Evolutionary conservation across 2,329 filamentous ascomycete species (phyloP).

Genomic region (Leptographium procerum): DNA sequence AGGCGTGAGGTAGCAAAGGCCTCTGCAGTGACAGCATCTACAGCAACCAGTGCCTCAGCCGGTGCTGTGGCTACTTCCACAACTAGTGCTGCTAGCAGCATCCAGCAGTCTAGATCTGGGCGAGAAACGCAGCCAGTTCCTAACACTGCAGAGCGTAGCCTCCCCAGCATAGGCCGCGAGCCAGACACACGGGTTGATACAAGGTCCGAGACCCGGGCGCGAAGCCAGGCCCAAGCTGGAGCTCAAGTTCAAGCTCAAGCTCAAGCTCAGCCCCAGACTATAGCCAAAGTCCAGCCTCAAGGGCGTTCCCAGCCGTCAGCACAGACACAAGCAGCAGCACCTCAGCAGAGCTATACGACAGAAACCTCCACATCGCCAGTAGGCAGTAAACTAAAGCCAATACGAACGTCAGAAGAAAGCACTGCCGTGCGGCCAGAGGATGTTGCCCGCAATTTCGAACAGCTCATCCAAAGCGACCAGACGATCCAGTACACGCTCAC

Average conservation of each 20-base stretch:
- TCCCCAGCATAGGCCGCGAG: neutral
- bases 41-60: too few relatives aligned
- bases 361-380: constrained; percentile 40
- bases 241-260: too few relatives aligned
- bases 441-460: constrained; percentile 60
- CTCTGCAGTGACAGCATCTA: neutral
- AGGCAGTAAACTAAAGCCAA: constrained; percentile 38
- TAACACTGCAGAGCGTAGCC: neutral
- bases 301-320: neutral
- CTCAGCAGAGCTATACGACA: constrained; percentile 31
- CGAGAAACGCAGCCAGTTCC: neutral
- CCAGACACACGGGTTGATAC: neutral
- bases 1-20: constrained; percentile 1
- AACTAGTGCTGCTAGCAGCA: neutral
- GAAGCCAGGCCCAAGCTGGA: neutral
- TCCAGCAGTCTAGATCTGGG: neutral
- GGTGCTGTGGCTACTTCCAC: too few relatives aligned
- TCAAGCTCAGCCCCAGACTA: neutral
- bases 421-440: constrained; percentile 37
- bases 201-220: neutral
- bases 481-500: constrained; percentile 77
- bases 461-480: constrained; percentile 70
- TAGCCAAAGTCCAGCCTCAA: neutral
- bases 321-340: neutral
- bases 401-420: constrained; percentile 49